phyloP scores from a whole-genome alignment of 768 basidiomycete species.

The Pisolithus marmoratus region DNA sequence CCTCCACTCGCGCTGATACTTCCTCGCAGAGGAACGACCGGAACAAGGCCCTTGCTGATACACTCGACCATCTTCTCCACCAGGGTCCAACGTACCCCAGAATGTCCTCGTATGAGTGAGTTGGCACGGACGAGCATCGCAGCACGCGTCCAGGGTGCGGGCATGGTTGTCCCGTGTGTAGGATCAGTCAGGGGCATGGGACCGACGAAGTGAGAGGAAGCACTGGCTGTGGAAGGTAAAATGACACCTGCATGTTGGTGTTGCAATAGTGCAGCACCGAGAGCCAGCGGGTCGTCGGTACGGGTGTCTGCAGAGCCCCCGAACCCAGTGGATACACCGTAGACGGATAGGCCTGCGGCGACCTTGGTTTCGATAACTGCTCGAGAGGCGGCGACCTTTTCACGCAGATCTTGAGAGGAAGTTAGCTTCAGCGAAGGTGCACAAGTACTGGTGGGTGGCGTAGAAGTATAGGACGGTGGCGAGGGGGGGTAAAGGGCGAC shows the following conservation, averaged over 20 bases:
- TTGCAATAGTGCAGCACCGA: constrained; percentile 80
- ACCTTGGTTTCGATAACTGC: constrained; percentile 63
- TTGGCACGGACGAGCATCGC: constrained; percentile 87
- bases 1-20: constrained; percentile 83
- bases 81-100: constrained; percentile 76
- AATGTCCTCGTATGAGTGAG: constrained; percentile 84
- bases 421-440: constrained; percentile 20
- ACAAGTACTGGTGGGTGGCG: constrained; percentile 21
- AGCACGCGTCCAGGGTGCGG: constrained; percentile 82
- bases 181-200: constrained; percentile 68
- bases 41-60: constrained; percentile 66
- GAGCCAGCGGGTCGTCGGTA: constrained; percentile 63
- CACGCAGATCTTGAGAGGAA: constrained; percentile 27
- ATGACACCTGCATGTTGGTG: constrained; percentile 72
- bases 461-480: constrained; percentile 43
- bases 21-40: constrained; percentile 76
- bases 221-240: constrained; percentile 45
- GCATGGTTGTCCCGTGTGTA: constrained; percentile 65
- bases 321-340: constrained; percentile 82
- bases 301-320: constrained; percentile 88
- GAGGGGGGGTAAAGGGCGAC: constrained; percentile 57
- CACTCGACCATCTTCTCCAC: constrained; percentile 74
- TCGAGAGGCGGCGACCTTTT: constrained; percentile 58
- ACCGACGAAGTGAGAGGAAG: constrained; percentile 5
- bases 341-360: constrained; percentile 61